These are phyloP conservation scores for Kockiozyma suomiensis DNA, from an alignment of 805 yeast genomes.

Conservation along the genomic window DNA sequence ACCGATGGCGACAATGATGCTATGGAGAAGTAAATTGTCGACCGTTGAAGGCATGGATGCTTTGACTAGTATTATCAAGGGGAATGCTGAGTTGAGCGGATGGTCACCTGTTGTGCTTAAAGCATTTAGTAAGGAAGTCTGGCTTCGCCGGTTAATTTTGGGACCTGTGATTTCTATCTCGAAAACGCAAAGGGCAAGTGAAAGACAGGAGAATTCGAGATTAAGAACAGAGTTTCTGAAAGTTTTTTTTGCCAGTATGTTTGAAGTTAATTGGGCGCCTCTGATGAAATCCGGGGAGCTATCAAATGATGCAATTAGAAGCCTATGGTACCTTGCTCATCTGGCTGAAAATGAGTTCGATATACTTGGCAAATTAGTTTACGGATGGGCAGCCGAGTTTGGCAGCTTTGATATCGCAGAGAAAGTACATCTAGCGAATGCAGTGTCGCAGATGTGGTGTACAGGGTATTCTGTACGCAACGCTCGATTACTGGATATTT, in stretches of 20 bases:
- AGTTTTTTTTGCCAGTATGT: conserved; percentile 9
- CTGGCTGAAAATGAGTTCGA: conserved; percentile 19
- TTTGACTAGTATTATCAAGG: not conserved
- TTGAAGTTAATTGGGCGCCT: conserved; percentile 15
- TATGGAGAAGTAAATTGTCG: conserved; percentile 15
- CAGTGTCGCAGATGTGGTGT: conserved; percentile 28
- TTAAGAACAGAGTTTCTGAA: not conserved
- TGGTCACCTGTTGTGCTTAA: conserved; percentile 18
- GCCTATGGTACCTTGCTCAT: conserved; percentile 23
- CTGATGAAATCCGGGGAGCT: conserved; percentile 12
- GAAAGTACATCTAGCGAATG: not conserved
- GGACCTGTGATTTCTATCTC: not conserved
- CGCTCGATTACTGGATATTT: conserved; percentile 1
- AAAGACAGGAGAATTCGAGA: too few relatives aligned
- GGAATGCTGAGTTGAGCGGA: conserved; percentile 12
- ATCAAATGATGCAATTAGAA: conserved; percentile 26
- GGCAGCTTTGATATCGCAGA: not conserved
- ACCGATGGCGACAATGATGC: conserved; percentile 6
- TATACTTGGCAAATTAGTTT: conserved; percentile 9
- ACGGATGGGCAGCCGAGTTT: not conserved
- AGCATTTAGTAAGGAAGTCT: conserved; percentile 14
- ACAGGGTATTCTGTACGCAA: conserved; percentile 18
- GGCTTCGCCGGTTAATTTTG: conserved; percentile 8
- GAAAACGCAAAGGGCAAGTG: not conserved
- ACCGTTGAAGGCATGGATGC: conserved; percentile 1